These are phyloP conservation scores for Diaporthe aspalathi DNA, from an alignment of 2,329 filamentous ascomycete genomes.

Conservation along the genomic window DNA sequence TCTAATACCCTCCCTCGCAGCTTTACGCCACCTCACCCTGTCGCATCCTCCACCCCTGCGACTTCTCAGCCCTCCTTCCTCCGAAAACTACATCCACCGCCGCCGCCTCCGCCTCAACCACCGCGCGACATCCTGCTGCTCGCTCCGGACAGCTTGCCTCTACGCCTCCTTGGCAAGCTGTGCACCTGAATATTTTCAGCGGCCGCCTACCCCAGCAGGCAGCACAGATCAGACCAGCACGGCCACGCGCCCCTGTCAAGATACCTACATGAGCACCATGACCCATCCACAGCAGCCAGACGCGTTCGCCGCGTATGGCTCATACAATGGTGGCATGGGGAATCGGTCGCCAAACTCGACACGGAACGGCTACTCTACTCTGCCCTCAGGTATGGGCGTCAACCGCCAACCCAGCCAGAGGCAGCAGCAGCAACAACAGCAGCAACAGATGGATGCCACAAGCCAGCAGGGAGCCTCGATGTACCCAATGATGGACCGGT, in stretches of 20 bases:
- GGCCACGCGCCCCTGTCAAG: constrained; percentile 18
- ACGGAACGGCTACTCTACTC: constrained; percentile 46
- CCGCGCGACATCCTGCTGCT: constrained; percentile 1
- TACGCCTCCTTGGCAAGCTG: constrained; percentile 28
- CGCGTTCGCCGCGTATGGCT: constrained; percentile 38
- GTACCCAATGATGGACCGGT: constrained; percentile 46
- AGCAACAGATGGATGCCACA: constrained; percentile 44
- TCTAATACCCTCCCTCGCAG: constrained; percentile 25
- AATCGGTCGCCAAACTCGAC: constrained; percentile 45
- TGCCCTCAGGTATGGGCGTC: constrained; percentile 41
- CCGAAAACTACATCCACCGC: not conserved
- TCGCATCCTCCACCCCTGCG: constrained; percentile 30
- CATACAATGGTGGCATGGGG: constrained; percentile 37
- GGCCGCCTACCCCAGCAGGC: not conserved
- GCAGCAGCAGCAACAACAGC: constrained; percentile 41
- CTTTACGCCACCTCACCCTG: constrained; percentile 35
- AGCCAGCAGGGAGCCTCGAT: constrained; percentile 42
- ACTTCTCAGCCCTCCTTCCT: not conserved
- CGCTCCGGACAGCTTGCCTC: constrained; percentile 34
- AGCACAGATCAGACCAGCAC: not conserved
- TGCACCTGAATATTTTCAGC: not conserved
- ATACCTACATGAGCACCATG: constrained; percentile 39
- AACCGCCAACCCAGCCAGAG: constrained; percentile 44
- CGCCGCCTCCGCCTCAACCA: not conserved
- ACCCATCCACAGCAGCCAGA: constrained; percentile 38